phyloP scores from a whole-genome alignment of 2,329 filamentous ascomycete species.

The Podosphaera aphanis region DNA sequence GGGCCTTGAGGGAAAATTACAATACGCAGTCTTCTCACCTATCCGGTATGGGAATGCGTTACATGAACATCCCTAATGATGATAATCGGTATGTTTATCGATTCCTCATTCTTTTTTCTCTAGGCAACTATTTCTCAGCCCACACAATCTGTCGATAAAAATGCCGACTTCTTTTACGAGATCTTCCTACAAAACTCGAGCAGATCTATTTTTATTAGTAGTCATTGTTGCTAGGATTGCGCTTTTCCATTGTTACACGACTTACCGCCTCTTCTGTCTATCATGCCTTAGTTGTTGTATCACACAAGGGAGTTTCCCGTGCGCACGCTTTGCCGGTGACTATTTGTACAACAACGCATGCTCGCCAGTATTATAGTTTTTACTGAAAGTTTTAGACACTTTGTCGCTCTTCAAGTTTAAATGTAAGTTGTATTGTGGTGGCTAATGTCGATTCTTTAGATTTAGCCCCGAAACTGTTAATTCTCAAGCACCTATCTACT shows the following conservation, averaged over 20 bases:
- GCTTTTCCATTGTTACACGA: background rate
- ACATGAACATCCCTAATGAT: slow-evolving; percentile 15
- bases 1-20: slow-evolving; percentile 16
- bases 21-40: slow-evolving; percentile 9
- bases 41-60: slow-evolving; percentile 17
- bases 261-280: background rate
- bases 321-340: background rate
- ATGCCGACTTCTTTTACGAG: background rate
- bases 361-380: background rate
- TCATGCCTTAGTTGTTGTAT: background rate
- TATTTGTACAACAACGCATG: background rate
- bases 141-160: background rate
- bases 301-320: background rate
- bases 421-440: slow-evolving; percentile 9
- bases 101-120: slow-evolving; percentile 9
- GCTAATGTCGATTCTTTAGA: slow-evolving; percentile 15
- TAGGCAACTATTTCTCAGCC: background rate
- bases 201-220: background rate
- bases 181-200: background rate
- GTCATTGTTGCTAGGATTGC: background rate
- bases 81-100: slow-evolving; percentile 16
- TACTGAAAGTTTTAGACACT: background rate
- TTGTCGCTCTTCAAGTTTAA: slow-evolving; percentile 1
- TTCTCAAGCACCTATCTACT: slow-evolving; percentile 16
- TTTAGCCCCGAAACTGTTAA: slow-evolving; percentile 14